These are phyloP conservation scores for Calonectria crousiana DNA, from an alignment of 2,329 filamentous ascomycete genomes.

Conservation along the genomic window DNA sequence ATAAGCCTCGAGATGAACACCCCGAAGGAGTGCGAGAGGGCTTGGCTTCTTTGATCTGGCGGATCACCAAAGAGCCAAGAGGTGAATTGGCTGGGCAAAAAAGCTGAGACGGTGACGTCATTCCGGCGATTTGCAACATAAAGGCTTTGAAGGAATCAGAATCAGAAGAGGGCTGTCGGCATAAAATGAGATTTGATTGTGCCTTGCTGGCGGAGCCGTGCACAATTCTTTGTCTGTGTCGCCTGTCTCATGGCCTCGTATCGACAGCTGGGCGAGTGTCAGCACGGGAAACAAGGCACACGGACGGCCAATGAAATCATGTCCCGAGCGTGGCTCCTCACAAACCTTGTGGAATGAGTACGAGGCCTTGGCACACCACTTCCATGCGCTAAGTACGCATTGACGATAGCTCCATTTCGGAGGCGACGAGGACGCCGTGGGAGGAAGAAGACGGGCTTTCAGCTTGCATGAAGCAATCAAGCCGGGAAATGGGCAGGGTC, in stretches of 20 bases:
- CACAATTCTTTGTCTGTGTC: background rate
- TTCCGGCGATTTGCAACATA: background rate
- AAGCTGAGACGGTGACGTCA: background rate
- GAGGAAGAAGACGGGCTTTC: background rate
- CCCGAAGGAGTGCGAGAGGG: background rate
- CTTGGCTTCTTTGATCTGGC: background rate
- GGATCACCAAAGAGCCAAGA: background rate
- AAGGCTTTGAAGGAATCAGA: background rate
- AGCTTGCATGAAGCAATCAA: background rate
- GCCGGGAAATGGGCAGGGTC: background rate
- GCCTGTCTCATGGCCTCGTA: background rate
- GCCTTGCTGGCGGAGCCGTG: background rate
- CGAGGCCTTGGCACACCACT: conserved; percentile 3
- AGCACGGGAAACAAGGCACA: background rate
- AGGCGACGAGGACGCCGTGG: background rate
- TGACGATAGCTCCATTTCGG: background rate
- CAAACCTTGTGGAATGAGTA: conserved; percentile 2
- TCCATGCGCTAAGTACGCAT: background rate
- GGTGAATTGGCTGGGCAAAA: background rate
- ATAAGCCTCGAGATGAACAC: background rate
- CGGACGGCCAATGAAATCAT: background rate
- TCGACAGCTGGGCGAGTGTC: background rate
- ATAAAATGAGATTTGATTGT: background rate
- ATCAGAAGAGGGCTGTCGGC: background rate
- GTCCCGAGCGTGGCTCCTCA: background rate